These are phyloP conservation scores for Phytophthora chlamydospora DNA, from an alignment of 352 stramenopile species.

Conservation along the genomic window DNA sequence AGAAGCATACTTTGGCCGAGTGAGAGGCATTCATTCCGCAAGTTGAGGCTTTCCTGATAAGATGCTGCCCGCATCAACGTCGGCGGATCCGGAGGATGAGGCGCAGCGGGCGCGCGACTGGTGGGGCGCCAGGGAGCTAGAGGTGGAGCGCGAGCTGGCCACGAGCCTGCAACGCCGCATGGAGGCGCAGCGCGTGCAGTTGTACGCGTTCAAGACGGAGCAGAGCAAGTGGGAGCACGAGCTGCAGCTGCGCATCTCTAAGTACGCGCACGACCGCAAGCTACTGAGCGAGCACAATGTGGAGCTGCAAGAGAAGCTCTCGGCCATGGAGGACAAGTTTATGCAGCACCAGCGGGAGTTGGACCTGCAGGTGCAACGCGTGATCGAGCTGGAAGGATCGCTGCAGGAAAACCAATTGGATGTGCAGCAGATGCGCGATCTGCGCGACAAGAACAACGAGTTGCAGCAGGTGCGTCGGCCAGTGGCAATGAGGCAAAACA, in stretches of 20 bases:
- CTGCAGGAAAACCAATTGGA: constrained; percentile 53
- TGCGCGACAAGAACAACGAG: constrained; percentile 50
- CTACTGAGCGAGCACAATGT: constrained; percentile 84
- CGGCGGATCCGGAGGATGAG: constrained; percentile 13
- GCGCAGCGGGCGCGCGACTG: constrained; percentile 50
- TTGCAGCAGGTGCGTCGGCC: constrained; percentile 43
- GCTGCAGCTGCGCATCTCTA: constrained; percentile 74
- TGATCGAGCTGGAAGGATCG: constrained; percentile 71
- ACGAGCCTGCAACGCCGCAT: constrained; percentile 67
- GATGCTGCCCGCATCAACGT: constrained; percentile 1
- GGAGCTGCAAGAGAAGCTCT: constrained; percentile 67
- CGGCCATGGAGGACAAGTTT: constrained; percentile 55
- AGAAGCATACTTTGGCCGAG: constrained; percentile 2
- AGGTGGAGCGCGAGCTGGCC: constrained; percentile 45
- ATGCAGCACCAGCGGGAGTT: constrained; percentile 54
- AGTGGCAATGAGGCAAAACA: not conserved
- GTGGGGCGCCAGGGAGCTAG: constrained; percentile 60
- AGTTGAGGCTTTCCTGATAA: too few relatives aligned
- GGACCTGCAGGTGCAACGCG: constrained; percentile 58
- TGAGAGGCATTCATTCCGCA: not conserved
- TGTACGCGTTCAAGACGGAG: constrained; percentile 81
- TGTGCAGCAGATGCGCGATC: constrained; percentile 37
- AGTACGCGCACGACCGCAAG: constrained; percentile 83
- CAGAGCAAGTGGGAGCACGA: constrained; percentile 86
- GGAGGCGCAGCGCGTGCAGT: constrained; percentile 72